These are phyloP conservation scores for Talaromyces wortmannii DNA, from an alignment of 495 filamentous ascomycete species.

Conservation along the genomic window DNA sequence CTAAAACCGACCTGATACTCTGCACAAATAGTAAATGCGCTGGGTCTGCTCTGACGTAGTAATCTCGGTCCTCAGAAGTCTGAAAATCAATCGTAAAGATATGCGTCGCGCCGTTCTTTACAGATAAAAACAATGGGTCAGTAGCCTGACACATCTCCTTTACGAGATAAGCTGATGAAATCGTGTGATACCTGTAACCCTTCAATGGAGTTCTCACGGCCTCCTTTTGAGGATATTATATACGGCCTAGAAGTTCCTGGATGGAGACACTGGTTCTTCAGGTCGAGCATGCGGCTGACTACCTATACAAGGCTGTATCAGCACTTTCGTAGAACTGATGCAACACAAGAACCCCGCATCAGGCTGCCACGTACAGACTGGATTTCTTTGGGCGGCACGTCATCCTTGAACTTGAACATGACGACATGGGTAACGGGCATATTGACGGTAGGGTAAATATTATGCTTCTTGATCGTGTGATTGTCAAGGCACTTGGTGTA, in stretches of 20 bases:
- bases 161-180: no score
- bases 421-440: slow-evolving; percentile 3
- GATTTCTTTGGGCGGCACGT: neutral
- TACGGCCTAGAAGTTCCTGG: slow-evolving; percentile 42
- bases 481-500: no score
- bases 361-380: neutral
- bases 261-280: slow-evolving; percentile 27
- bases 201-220: slow-evolving; percentile 53
- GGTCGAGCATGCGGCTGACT: slow-evolving; percentile 27
- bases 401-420: slow-evolving; percentile 5
- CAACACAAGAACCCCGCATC: neutral
- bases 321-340: neutral
- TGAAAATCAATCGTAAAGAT: slow-evolving; percentile 58
- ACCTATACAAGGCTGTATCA: slow-evolving; percentile 14
- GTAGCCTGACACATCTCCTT: neutral
- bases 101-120: slow-evolving; percentile 49
- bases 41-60: slow-evolving; percentile 45
- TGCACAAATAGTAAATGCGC: slow-evolving; percentile 40
- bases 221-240: slow-evolving; percentile 47
- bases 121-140: neutral
- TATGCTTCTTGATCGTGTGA: no score
- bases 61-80: slow-evolving; percentile 46
- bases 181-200: slow-evolving; percentile 39
- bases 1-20: slow-evolving; percentile 16
- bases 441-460: neutral